These are phyloP conservation scores for Diaporthe citrichinensis DNA, from an alignment of 2,329 filamentous ascomycete genomes.

Conservation along the genomic window DNA sequence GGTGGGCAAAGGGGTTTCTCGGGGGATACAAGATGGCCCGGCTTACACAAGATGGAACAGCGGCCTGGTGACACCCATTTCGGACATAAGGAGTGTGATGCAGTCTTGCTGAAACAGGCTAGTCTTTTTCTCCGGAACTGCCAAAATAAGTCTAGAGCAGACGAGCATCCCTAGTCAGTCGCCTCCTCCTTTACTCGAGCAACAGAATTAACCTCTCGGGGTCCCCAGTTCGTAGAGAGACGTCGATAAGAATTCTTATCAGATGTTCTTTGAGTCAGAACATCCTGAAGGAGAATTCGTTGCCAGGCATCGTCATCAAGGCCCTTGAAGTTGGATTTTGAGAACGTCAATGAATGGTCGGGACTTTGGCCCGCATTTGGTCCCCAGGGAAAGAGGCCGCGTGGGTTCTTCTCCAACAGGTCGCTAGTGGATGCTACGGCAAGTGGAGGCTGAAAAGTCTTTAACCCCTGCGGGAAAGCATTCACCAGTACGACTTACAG, in stretches of 20 bases:
- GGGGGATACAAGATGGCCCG: constrained; percentile 17
- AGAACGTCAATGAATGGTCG: not conserved
- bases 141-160: not conserved
- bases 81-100: not conserved
- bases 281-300: not conserved
- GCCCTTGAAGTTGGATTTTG: too few species aligned
- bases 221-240: not conserved
- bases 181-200: not conserved
- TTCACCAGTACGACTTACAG: not conserved
- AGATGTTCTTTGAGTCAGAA: not conserved
- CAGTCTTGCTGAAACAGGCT: not conserved
- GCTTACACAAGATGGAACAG: not conserved
- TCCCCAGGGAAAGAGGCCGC: not conserved
- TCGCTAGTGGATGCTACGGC: not conserved
- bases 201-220: not conserved
- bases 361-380: not conserved
- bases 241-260: not conserved
- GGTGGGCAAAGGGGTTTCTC: not conserved
- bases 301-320: not conserved
- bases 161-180: not conserved
- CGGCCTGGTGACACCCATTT: not conserved
- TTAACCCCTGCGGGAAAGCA: constrained; percentile 26
- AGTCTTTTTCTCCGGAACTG: not conserved
- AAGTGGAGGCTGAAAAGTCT: constrained; percentile 27
- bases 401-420: not conserved